These are phyloP conservation scores for Wallacemonas sp. DNA, from an alignment of 208 protist genomes.

Conservation along the genomic window DNA sequence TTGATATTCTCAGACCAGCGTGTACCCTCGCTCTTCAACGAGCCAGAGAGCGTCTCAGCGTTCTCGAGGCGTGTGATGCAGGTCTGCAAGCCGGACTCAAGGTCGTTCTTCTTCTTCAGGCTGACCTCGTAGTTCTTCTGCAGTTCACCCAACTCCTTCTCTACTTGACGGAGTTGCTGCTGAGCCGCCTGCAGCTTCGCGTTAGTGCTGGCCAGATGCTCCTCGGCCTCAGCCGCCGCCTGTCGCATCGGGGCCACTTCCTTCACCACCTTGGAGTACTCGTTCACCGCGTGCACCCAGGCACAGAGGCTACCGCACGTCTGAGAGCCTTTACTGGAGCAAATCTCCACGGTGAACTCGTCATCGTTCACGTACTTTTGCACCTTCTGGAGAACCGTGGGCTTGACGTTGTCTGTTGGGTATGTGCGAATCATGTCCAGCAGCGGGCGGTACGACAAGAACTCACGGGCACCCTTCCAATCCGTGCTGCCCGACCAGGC, in stretches of 20 bases:
- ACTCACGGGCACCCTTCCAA: conserved; percentile 91
- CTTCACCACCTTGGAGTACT: conserved; percentile 96
- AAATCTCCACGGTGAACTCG: conserved; percentile 94
- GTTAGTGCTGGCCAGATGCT: conserved; percentile 86
- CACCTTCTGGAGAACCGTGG: conserved; percentile 84
- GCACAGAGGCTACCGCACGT: conserved; percentile 95
- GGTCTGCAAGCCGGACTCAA: conserved; percentile 84
- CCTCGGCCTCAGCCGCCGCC: conserved; percentile 88
- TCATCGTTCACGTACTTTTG: conserved; percentile 94
- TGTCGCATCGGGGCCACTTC: conserved; percentile 94
- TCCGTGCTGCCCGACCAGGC: conserved; percentile 85
- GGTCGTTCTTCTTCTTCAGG: conserved; percentile 87
- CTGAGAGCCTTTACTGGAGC: conserved; percentile 90
- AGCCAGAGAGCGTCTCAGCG: conserved; percentile 94
- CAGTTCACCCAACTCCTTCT: conserved; percentile 90
- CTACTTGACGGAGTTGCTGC: conserved; percentile 85
- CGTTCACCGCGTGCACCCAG: conserved; percentile 96
- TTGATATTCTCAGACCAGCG: conserved; percentile 94
- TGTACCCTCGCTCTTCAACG: conserved; percentile 92
- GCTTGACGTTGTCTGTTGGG: conserved; percentile 96
- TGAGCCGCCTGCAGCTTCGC: conserved; percentile 89
- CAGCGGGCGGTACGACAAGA: conserved; percentile 92
- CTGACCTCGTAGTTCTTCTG: conserved; percentile 89
- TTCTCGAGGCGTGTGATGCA: conserved; percentile 91
- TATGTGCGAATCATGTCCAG: conserved; percentile 94